A percentile compares a stretch with the other conserved stretches of the same genome.
These are phyloP conservation scores for Vanderwaltozyma verrucispora DNA, from an alignment of 805 yeast species.

Conservation along the genomic window DNA sequence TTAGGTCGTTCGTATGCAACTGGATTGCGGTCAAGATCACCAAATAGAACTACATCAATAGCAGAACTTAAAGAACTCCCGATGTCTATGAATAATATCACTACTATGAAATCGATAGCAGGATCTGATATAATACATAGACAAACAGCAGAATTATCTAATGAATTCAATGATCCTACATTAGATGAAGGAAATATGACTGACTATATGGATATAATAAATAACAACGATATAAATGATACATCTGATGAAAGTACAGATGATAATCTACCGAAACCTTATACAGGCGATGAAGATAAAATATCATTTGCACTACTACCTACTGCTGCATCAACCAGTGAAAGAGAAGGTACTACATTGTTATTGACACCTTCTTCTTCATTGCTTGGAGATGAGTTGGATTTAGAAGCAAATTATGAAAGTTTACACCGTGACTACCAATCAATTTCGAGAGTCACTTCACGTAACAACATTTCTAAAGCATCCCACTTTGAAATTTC, in stretches of 20 bases:
- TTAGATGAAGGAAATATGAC: slow-evolving; percentile 11
- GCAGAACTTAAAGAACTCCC: background rate
- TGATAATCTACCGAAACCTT: background rate
- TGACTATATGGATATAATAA: slow-evolving; percentile 8
- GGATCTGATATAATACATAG: slow-evolving; percentile 21
- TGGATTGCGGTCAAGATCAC: slow-evolving; percentile 18
- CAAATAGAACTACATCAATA: slow-evolving; percentile 1
- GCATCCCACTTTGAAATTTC: background rate
- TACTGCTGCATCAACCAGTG: slow-evolving; percentile 2
- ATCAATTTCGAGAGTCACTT: background rate
- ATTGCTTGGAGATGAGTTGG: slow-evolving; percentile 1
- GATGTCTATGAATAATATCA: background rate
- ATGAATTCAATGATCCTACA: slow-evolving; percentile 15
- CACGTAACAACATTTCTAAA: background rate
- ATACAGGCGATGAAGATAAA: background rate
- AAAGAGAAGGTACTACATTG: slow-evolving; percentile 4
- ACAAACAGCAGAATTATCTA: slow-evolving; percentile 27
- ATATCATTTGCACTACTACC: background rate
- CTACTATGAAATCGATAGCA: slow-evolving; percentile 13
- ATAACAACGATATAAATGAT: slow-evolving; percentile 1
- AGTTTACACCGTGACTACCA: background rate
- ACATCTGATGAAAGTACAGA: background rate
- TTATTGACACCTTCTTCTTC: slow-evolving; percentile 12
- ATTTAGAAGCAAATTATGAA: slow-evolving; percentile 2
- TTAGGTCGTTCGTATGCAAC: slow-evolving; percentile 26